phyloP scores from a whole-genome alignment of 2,329 filamentous ascomycete genomes.

The Cladophialophora yegresii region DNA sequence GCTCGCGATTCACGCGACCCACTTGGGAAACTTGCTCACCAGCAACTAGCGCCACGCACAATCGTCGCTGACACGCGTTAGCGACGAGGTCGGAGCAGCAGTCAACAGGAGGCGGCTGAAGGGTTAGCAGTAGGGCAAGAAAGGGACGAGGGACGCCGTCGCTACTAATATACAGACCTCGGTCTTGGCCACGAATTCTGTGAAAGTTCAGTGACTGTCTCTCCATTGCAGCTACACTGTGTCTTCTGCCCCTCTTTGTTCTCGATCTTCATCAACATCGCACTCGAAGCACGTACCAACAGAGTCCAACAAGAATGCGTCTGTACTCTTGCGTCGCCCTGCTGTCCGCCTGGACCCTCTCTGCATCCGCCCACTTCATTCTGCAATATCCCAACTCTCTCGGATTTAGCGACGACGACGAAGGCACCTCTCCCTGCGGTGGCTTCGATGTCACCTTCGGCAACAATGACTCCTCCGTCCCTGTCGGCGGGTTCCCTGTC shows the following conservation, averaged over 20 bases:
- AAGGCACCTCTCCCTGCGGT: slow-evolving; percentile 54
- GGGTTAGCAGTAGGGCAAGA: neutral
- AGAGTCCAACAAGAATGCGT: slow-evolving; percentile 2
- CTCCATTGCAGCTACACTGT: neutral
- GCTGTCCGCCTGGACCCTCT: slow-evolving; percentile 17
- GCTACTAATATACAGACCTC: slow-evolving; percentile 1
- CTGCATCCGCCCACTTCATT: slow-evolving; percentile 56
- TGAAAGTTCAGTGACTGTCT: neutral
- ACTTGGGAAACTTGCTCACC: slow-evolving; percentile 27
- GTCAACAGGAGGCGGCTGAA: neutral
- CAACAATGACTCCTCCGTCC: slow-evolving; percentile 52
- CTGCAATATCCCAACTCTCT: slow-evolving; percentile 56
- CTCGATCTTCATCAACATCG: neutral
- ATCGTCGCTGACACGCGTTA: neutral
- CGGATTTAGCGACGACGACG: slow-evolving; percentile 53
- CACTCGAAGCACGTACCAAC: neutral
- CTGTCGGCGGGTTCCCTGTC: slow-evolving; percentile 53
- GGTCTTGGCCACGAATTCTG: slow-evolving; percentile 7
- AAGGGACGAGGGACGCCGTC: neutral
- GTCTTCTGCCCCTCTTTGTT: neutral
- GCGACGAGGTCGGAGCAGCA: neutral
- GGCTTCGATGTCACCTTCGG: slow-evolving; percentile 45
- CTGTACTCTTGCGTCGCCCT: slow-evolving; percentile 16
- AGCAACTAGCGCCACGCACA: slow-evolving; percentile 10
- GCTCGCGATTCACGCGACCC: slow-evolving; percentile 9